Evolutionary conservation across 164 flowering plant genomes (phyloP).

Genomic region (Sedum album): DNA sequence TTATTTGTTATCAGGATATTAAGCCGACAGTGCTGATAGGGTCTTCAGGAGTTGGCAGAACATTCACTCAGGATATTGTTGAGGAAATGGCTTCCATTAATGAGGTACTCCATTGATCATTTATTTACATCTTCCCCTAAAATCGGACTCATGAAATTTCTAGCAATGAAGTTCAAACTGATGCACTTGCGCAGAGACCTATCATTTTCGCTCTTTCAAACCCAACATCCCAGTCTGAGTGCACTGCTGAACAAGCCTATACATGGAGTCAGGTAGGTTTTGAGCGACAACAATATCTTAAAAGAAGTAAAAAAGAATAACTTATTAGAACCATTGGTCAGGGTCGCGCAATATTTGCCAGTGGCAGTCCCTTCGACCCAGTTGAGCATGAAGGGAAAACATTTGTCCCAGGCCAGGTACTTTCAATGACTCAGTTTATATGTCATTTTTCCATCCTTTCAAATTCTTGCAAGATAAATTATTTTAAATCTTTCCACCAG

Average conservation of each 20-base stretch:
- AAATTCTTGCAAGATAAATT: neutral
- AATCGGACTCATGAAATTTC: neutral
- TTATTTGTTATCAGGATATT: constrained; percentile 24
- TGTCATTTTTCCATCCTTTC: neutral
- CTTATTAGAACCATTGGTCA: constrained; percentile 5
- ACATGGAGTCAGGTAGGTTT: constrained; percentile 40
- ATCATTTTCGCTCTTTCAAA: constrained; percentile 54
- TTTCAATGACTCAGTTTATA: neutral
- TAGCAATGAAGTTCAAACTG: neutral
- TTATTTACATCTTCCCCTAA: neutral
- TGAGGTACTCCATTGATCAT: constrained; percentile 26
- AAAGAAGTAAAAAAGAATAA: neutral
- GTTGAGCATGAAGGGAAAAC: constrained; percentile 19
- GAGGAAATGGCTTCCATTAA: constrained; percentile 56
- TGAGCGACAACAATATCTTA: neutral
- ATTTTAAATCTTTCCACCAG: constrained; percentile 10
- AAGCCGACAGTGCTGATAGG: constrained; percentile 59
- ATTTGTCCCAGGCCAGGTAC: constrained; percentile 20
- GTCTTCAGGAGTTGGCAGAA: constrained; percentile 50
- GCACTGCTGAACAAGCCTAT: constrained; percentile 62
- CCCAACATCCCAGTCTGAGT: constrained; percentile 62
- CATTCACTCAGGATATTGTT: constrained; percentile 53
- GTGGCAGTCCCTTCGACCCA: constrained; percentile 23
- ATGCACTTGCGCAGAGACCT: constrained; percentile 33
- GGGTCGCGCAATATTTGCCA: constrained; percentile 23